These are phyloP conservation scores for Cordia subcordata DNA, from an alignment of 257 asterid species.

Conservation along the genomic window DNA sequence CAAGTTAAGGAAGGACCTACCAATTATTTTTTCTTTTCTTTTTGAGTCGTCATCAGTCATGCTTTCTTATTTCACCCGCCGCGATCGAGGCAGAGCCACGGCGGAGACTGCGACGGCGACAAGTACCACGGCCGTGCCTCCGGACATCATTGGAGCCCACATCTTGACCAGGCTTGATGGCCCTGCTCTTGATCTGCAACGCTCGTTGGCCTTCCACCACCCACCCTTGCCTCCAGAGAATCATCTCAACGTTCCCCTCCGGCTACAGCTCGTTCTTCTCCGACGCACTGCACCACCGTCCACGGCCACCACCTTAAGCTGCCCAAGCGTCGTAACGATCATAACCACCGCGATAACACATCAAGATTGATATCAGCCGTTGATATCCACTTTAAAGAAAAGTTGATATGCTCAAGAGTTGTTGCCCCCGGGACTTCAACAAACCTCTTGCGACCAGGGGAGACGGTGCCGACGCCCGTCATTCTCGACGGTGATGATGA, in stretches of 20 bases:
- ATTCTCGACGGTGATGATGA: slow-evolving; percentile 40
- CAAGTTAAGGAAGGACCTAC: no score
- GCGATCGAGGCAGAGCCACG: slow-evolving; percentile 16
- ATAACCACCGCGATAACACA: slow-evolving; percentile 16
- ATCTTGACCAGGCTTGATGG: slow-evolving; percentile 67
- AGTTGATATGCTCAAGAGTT: slow-evolving; percentile 43
- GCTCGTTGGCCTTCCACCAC: slow-evolving; percentile 64
- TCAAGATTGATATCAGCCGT: slow-evolving; percentile 22
- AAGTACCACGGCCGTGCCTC: slow-evolving; percentile 50
- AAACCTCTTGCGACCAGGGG: slow-evolving; percentile 36
- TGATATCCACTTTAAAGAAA: slow-evolving; percentile 28
- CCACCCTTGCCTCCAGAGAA: slow-evolving; percentile 22
- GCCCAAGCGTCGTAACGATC: no score
- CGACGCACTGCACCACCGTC: slow-evolving; percentile 48
- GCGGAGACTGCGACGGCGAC: no score
- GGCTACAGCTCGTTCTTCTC: slow-evolving; percentile 60
- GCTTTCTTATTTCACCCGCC: slow-evolving; percentile 16
- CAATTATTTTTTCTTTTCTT: no score
- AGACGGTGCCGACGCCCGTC: slow-evolving; percentile 38
- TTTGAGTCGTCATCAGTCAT: no score
- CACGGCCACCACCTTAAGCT: no score
- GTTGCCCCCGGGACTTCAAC: slow-evolving; percentile 34
- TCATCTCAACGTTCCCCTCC: slow-evolving; percentile 43
- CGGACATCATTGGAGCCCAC: slow-evolving; percentile 50
- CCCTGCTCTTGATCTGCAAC: slow-evolving; percentile 54